Evolutionary conservation across 345 rosid species (phyloP), one percentile per base, ranked within the genome.

Genomic region (Rhodomyrtus tomentosa): DNA sequence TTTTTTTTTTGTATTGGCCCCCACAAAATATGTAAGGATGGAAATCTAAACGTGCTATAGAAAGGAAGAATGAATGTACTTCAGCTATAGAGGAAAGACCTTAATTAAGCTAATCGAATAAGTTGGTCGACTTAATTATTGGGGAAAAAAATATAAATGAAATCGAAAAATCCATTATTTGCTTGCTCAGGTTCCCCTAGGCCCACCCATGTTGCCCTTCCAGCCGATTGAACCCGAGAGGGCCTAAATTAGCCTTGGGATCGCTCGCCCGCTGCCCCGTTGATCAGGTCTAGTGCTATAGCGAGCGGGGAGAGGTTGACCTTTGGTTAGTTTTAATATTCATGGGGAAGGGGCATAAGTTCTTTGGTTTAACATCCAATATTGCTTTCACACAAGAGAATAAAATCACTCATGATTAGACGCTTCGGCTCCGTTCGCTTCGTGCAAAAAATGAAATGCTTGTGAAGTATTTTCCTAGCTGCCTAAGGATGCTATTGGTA

Each of bases 291-390:
- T 18, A 18, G 45, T 32, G 45, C 10, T 9, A 18, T 11, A 32
- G 12, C 45, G 3, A 68, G 45, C 6, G 0, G 1, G 76, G 6
- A 68, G 79, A 68, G 0, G 9, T 8, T 8, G 22, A 18, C 9
- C 45, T 68, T 4, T 4, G 45, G 14, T 32, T 36, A 36, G 79
- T 22, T 6, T 9, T 18, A 22, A 68, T 21, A 0, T 36, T 20
- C 14, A 18, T 18, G 7, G 1, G 1, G 1, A 40, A 36, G 12
- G 13, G 8, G 22, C 13, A 1, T 21, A 18, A 18, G 13, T 68
- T 36, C 24, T 68, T 68, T 20, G 18, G 76, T 21, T 68, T 21
- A 18, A 68, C 21, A 68, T 36, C 13, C 18, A 32, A 36, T 18
- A 20, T 7, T 2, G 22, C 4, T 4, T 16, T 62, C 18, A 58